Percentiles rank a stretch among this genome's conserved stretches.
These are phyloP conservation scores for Passalora sequoiae DNA, from an alignment of 2,329 filamentous ascomycete species.

Conservation along the genomic window DNA sequence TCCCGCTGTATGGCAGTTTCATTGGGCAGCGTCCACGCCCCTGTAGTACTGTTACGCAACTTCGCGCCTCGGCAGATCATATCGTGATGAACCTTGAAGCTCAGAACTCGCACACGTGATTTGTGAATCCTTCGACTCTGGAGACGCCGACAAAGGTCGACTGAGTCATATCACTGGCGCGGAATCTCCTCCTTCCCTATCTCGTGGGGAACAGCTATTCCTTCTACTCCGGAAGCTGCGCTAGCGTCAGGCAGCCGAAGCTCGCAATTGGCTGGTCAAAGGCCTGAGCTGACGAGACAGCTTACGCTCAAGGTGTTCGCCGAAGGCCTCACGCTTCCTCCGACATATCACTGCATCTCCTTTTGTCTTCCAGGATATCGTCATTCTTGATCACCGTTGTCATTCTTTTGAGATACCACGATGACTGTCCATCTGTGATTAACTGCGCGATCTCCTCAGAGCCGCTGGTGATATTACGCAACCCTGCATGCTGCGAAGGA, in stretches of 20 bases:
- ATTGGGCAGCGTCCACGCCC: neutral
- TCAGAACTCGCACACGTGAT: conserved; percentile 1
- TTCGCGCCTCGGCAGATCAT: conserved; percentile 1
- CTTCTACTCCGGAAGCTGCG: no score
- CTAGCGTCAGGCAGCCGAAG: no score
- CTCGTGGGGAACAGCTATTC: no score
- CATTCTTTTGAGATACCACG: no score
- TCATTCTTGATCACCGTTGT: neutral
- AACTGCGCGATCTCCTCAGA: no score
- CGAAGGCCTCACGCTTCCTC: no score
- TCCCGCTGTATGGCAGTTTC: neutral
- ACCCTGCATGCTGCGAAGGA: conserved; percentile 8
- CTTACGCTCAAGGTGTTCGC: no score
- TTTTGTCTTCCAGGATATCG: neutral
- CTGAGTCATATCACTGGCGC: no score
- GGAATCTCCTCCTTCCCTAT: no score
- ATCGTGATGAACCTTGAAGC: neutral
- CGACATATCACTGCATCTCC: neutral
- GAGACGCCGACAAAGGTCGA: neutral
- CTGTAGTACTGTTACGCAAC: neutral
- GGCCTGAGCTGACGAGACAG: no score
- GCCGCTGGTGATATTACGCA: conserved; percentile 6
- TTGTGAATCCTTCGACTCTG: neutral
- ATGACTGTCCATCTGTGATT: no score
- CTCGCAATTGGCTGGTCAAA: no score